phyloP scores from a whole-genome alignment of 2,329 filamentous ascomycete genomes.

The Pseudofabraea citricarpa region DNA sequence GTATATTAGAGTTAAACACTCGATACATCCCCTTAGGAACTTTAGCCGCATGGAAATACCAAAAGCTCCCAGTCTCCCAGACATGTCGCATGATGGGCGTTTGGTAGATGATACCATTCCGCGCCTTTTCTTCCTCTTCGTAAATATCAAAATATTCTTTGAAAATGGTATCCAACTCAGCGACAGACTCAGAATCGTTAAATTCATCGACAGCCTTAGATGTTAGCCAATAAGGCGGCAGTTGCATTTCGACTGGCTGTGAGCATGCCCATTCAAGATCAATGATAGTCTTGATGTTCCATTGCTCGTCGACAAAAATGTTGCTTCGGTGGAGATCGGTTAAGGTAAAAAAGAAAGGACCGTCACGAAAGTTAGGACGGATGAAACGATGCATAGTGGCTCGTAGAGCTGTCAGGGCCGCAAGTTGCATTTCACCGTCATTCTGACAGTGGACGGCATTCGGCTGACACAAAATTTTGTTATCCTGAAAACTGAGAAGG shows the following conservation, averaged over 20 bases:
- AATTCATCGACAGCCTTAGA: slow-evolving; percentile 9
- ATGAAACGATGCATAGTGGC: slow-evolving; percentile 18
- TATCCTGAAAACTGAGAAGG: slow-evolving; percentile 30
- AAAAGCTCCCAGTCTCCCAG: slow-evolving; percentile 19
- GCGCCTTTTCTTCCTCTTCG: slow-evolving; percentile 9
- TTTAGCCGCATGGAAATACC: slow-evolving; percentile 19
- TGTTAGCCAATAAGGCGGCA: slow-evolving; percentile 28
- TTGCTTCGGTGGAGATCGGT: slow-evolving; percentile 37
- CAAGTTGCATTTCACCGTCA: slow-evolving; percentile 28
- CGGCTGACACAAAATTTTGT: slow-evolving; percentile 27
- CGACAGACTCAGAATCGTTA: slow-evolving; percentile 9
- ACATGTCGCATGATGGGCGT: slow-evolving; percentile 13
- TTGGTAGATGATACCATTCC: slow-evolving; percentile 8
- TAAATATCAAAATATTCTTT: slow-evolving; percentile 17
- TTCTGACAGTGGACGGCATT: slow-evolving; percentile 25
- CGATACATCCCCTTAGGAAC: slow-evolving; percentile 19
- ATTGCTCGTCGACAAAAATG: slow-evolving; percentile 31
- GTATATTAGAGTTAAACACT: slow-evolving; percentile 17
- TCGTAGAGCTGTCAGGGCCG: slow-evolving; percentile 26
- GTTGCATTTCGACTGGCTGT: slow-evolving; percentile 24
- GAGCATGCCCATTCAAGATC: slow-evolving; percentile 30
- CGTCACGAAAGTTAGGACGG: slow-evolving; percentile 17
- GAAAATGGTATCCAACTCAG: slow-evolving; percentile 9
- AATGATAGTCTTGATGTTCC: slow-evolving; percentile 28
- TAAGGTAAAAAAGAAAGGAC: slow-evolving; percentile 29